These are phyloP conservation scores for Trichophyton benhamiae DNA, from an alignment of 2,329 filamentous ascomycete genomes.

Conservation along the genomic window DNA sequence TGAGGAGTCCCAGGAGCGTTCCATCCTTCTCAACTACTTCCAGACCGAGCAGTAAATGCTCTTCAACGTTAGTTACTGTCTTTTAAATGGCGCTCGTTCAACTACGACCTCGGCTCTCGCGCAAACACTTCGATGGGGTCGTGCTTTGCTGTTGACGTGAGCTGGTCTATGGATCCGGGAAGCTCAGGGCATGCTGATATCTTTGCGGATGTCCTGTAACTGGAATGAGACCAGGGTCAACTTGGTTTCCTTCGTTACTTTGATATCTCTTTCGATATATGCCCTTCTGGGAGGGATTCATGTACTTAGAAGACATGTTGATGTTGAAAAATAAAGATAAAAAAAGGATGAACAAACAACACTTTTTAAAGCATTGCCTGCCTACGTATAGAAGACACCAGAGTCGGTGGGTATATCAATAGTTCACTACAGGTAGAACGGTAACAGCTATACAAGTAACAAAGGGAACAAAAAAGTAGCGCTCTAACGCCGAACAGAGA, in stretches of 20 bases:
- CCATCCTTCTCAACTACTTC: conserved; percentile 99
- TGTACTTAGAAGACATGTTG: not conserved
- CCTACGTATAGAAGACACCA: not conserved
- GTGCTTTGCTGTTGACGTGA: not conserved
- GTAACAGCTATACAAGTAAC: too few species aligned
- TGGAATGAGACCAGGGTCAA: not conserved
- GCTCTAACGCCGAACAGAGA: not conserved
- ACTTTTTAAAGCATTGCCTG: not conserved
- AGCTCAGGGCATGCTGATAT: not conserved
- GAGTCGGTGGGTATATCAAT: not conserved
- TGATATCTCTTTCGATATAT: not conserved
- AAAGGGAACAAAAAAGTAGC: not conserved
- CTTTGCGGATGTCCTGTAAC: not conserved
- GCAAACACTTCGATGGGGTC: not conserved
- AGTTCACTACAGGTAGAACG: not conserved
- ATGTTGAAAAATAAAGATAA: not conserved
- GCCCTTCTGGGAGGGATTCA: not conserved
- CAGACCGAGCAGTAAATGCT: conserved; percentile 54
- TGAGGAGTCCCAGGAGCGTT: conserved; percentile 98
- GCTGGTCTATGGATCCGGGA: not conserved
- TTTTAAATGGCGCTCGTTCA: not conserved
- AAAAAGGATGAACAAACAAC: not conserved
- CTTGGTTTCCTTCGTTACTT: not conserved
- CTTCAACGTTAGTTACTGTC: not conserved
- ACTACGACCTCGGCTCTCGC: not conserved